Conservation (phyloP, 257 asterid genomes). For the Petunia secreta region DNA sequence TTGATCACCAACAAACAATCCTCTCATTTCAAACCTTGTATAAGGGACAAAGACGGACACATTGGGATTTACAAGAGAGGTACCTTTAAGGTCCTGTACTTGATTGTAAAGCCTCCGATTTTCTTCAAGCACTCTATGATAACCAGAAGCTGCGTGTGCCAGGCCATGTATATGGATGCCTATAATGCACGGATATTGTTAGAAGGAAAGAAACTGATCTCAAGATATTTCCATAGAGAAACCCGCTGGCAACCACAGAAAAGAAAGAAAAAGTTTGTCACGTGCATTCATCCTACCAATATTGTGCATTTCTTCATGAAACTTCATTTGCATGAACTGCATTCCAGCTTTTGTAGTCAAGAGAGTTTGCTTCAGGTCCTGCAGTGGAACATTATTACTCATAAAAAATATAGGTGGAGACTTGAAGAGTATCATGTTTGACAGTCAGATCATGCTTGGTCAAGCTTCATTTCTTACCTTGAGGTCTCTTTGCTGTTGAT, state of each 20-base stretch:
- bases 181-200: slow-evolving; percentile 33
- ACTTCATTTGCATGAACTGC: slow-evolving; percentile 90
- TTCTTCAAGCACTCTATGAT: slow-evolving; percentile 94
- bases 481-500: slow-evolving; percentile 70
- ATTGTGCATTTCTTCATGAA: slow-evolving; percentile 80
- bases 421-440: neutral
- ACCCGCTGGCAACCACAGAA: slow-evolving; percentile 1
- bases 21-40: slow-evolving; percentile 23
- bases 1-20: slow-evolving; percentile 23
- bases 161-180: slow-evolving; percentile 82
- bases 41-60: neutral
- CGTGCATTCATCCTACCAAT: slow-evolving; percentile 55
- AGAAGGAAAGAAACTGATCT: neutral
- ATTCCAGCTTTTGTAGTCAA: slow-evolving; percentile 81
- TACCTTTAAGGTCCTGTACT: slow-evolving; percentile 99
- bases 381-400: slow-evolving; percentile 1
- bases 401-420: neutral
- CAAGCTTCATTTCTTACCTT: slow-evolving; percentile 49
- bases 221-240: slow-evolving; percentile 17
- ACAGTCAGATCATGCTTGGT: neutral
- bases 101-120: slow-evolving; percentile 94
- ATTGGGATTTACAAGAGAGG: neutral
- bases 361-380: slow-evolving; percentile 83
- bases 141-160: slow-evolving; percentile 95
- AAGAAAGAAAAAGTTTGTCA: neutral